These are phyloP conservation scores for Colletotrichum orchidophilum DNA, from an alignment of 2,329 filamentous ascomycete species.

Conservation along the genomic window DNA sequence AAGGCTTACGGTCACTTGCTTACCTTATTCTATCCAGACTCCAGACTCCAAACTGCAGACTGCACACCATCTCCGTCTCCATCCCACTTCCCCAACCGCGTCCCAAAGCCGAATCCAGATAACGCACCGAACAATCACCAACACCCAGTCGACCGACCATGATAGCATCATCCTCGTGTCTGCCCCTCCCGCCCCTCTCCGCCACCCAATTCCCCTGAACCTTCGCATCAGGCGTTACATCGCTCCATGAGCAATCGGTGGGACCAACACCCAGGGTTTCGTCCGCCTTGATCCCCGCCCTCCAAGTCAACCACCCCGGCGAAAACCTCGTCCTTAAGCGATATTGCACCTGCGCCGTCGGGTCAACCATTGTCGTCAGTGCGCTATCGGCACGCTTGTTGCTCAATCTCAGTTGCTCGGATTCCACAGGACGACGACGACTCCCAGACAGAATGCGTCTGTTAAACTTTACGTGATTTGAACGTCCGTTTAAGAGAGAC, in stretches of 20 bases:
- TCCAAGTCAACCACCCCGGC: constrained; percentile 7
- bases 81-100: background rate
- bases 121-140: constrained; percentile 1
- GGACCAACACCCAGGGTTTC: background rate
- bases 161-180: background rate
- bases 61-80: background rate
- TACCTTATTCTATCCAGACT: background rate
- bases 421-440: background rate
- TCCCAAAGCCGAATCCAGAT: background rate
- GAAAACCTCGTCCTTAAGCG: constrained; percentile 1
- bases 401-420: background rate
- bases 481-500: background rate
- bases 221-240: constrained; percentile 18
- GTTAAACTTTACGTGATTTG: background rate
- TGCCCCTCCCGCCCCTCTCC: background rate
- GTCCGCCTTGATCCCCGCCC: background rate
- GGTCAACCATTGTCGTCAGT: background rate
- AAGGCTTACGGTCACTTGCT: no score
- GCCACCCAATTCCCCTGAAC: constrained; percentile 20
- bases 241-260: constrained; percentile 23
- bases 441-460: background rate
- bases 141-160: background rate
- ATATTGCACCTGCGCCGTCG: constrained; percentile 1
- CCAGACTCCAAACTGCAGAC: background rate
- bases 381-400: background rate